These are phyloP conservation scores for Polytrichum formosum DNA, from an alignment of 225 moss, liverwort and hornwort genomes.

Conservation along the genomic window DNA sequence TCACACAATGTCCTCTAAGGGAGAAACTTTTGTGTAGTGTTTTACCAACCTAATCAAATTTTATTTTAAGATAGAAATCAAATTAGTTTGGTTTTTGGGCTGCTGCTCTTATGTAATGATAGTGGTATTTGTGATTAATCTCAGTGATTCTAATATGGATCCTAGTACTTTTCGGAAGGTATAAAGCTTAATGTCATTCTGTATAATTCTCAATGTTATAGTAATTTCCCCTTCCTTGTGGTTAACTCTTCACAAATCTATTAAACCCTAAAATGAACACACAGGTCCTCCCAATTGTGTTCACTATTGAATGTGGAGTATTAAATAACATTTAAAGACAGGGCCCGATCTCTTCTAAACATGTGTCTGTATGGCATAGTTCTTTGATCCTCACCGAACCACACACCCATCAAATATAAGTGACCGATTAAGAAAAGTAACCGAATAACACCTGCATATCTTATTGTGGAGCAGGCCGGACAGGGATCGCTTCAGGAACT, in stretches of 20 bases:
- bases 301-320: too few species aligned
- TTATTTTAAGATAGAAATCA: background rate
- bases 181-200: background rate
- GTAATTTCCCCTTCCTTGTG: background rate
- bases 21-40: background rate
- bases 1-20: too few species aligned
- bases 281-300: too few species aligned
- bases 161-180: background rate
- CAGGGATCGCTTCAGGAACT: slow-evolving; percentile 70
- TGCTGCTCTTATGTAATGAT: background rate
- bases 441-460: too few species aligned
- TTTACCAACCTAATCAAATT: background rate
- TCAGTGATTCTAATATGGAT: background rate
- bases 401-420: too few species aligned
- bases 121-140: background rate
- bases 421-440: too few species aligned
- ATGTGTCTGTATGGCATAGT: too few species aligned
- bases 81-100: background rate
- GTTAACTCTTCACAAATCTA: background rate
- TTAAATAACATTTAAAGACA: background rate
- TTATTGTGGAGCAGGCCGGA: slow-evolving; percentile 53
- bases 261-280: too few species aligned
- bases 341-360: background rate
- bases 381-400: too few species aligned
- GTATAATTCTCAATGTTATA: background rate